A percentile compares a stretch with the other conserved stretches of the same genome.
These are phyloP conservation scores for Waitea zeae DNA, from an alignment of 1,284 basidiomycete species.

Conservation along the genomic window DNA sequence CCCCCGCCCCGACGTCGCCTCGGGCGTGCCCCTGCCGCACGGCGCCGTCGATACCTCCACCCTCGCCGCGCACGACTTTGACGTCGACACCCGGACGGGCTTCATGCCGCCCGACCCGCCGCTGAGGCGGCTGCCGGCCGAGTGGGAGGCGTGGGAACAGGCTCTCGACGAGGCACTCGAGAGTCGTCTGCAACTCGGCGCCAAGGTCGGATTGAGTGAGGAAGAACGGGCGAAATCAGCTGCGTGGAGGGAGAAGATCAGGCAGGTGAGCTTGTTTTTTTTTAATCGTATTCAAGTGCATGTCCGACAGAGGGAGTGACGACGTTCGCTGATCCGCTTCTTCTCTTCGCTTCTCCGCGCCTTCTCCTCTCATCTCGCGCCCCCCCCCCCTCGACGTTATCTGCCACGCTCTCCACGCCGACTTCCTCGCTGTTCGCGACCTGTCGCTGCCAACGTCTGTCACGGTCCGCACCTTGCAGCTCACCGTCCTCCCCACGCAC, in stretches of 20 bases:
- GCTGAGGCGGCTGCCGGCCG: constrained; percentile 35
- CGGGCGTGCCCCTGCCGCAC: constrained; percentile 15
- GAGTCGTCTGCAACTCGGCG: constrained; percentile 36
- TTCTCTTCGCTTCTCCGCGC: no score
- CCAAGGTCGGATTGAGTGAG: constrained; percentile 21
- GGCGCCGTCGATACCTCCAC: constrained; percentile 64
- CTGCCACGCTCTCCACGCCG: no score
- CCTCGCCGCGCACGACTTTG: constrained; percentile 86
- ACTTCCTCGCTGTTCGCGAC: no score
- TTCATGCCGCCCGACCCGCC: constrained; percentile 83
- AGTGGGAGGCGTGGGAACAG: constrained; percentile 62
- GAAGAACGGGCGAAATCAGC: constrained; percentile 28
- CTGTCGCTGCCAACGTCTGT: no score
- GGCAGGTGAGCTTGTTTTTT: constrained; percentile 28
- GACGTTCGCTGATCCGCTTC: no score
- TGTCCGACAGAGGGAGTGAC: no score
- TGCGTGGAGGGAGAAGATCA: constrained; percentile 45
- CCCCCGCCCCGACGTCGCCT: constrained; percentile 32
- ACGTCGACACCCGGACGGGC: constrained; percentile 82
- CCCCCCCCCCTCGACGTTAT: no score
- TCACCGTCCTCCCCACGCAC: neutral
- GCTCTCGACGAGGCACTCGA: constrained; percentile 32
- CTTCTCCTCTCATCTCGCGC: no score
- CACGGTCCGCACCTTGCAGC: neutral
- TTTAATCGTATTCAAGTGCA: neutral